Base-by-base conservation (phyloP, 768 basidiomycete genomes). In the Podaxis mareebaensis region DNA sequence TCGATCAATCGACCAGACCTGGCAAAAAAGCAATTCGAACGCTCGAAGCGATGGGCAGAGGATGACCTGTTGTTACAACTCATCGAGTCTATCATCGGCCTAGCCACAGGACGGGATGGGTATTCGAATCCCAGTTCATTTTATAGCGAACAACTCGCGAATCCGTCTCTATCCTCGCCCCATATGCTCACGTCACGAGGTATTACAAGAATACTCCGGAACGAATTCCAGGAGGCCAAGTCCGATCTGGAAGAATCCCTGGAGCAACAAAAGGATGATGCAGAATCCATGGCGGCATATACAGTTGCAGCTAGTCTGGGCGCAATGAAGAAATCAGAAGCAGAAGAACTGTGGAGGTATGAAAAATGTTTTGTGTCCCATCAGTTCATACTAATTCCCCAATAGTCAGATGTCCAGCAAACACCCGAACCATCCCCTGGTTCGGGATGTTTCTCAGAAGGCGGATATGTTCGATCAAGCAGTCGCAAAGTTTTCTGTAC, bases 51-150 rank as follows among this genome's bases (percentile, higher is more conserved):
- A 58, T 92, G 88, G 82, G 92, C 92, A 6, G 95, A 95, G 72
- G 95, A 97, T 72, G 91, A 95, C 70, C 84, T 94, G 17, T 83
- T 98, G 40, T 79, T 98, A 20, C 95, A 96, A 71, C 84, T 90
- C 66, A 93, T 95, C 64, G 95, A 98, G 78, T 90, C 95, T 13
- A 86, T 83, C 22, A 87, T 93, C 62, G 86, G 88, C 30, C 82
- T 94, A 58, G 85, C 85, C 36, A 90, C 90, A 3, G 90, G 90
- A 8, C 87, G 85, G 65, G 91, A 92, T 67, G 81, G 80, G 51
- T 91, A 91, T 71, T 70, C 77, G 36, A 83, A 81, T 58, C 67
- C 81, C 12, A 75, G 72, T 61, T 82, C 83, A 11, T 93, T 93
- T 77, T 94, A 91, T 74, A 89, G 89, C 4, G 92, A 95, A 68